Conservation (phyloP, 306 rosid species). For the Castanea sativa region DNA sequence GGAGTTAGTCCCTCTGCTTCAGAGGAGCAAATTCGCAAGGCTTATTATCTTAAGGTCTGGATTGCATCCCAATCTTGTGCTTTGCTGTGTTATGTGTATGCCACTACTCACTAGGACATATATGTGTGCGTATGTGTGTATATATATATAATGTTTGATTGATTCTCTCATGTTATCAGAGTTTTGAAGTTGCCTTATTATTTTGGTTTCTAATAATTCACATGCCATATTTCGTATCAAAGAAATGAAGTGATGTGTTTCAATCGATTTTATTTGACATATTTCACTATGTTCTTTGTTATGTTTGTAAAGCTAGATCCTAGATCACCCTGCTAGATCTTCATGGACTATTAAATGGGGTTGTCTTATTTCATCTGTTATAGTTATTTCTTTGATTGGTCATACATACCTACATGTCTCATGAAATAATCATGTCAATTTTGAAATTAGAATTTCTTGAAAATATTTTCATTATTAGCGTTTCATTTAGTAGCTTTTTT, state of each 20-base stretch:
- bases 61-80: neutral
- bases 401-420: too few relatives aligned
- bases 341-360: neutral
- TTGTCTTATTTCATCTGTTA: neutral
- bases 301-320: neutral
- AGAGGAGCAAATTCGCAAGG: slow-evolving; percentile 81
- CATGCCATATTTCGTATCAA: neutral
- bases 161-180: too few relatives aligned
- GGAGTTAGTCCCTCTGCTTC: slow-evolving; percentile 66
- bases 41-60: slow-evolving; percentile 80
- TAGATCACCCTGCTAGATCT: neutral
- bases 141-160: too few relatives aligned
- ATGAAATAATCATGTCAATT: too few relatives aligned
- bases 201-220: neutral
- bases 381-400: too few relatives aligned
- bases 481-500: too few relatives aligned
- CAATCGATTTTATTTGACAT: too few relatives aligned
- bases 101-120: neutral
- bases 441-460: too few relatives aligned
- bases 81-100: too few relatives aligned
- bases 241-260: neutral
- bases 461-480: too few relatives aligned
- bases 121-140: neutral
- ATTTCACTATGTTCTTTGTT: neutral
- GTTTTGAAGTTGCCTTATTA: too few relatives aligned